Evolutionary conservation across 768 basidiomycete species (phyloP), one percentile per base, ranked within the genome.

Genomic region (Russula dissimulans): DNA sequence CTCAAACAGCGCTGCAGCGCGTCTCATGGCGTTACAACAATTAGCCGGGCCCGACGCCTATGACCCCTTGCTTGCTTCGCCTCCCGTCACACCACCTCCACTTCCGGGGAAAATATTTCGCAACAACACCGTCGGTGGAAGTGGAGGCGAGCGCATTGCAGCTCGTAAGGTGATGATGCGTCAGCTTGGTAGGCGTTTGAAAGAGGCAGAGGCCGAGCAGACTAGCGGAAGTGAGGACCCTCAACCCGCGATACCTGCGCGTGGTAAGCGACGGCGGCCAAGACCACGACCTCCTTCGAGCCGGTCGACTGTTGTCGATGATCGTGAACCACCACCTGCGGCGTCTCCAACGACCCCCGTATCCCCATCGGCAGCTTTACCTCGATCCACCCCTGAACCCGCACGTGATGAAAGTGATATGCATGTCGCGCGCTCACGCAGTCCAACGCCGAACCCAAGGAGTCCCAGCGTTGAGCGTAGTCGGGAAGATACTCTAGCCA

Each of bases 1-100:
- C 18, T 95, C 94, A 2, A 94, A 95, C 70, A 95, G 93, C 68
- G 90, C 83, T 11, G 78, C 89, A n/a, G 89, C 87, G 22, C 80
- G 87, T 49, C 80, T 82, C 66, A 75, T 84, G 71, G 92, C 92
- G 4, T 83, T 95, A 82, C 84, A 84, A 63, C 94, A 92, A 70
- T 76, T 97, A 57, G 92, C 87, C 1, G 88, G 85, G 31, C 78
- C 79, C 50, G 87, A 89, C 62, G 75, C 78, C 5, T 81, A 83
- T 62, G 86, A 87, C 60, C 75, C 74, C 12, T 67, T 72, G 1
- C 74, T 81, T 48, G 77, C 82, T 26, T 81, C 86, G 10, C 75
- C 80, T 14, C 50, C 69, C 18, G 61, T 66, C 1, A 66, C 71
- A 11, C 82, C 83, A 4, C 80, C 82, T 15, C 79, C 81, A 8